These are phyloP conservation scores for Colletotrichum karsti DNA, from an alignment of 2,329 filamentous ascomycete genomes.

Conservation along the genomic window DNA sequence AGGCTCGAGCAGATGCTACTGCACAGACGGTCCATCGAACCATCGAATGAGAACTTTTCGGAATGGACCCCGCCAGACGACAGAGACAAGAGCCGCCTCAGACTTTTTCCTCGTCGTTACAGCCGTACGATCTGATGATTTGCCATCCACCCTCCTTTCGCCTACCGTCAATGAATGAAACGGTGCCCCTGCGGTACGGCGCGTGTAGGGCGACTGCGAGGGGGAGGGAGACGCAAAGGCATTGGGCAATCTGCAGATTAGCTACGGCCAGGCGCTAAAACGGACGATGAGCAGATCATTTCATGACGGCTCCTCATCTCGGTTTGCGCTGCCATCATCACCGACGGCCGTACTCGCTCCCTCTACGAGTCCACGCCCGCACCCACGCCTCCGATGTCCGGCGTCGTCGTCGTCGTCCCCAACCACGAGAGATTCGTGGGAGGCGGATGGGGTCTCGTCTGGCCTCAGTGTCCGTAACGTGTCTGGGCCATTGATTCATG, in stretches of 20 bases:
- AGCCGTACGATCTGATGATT: neutral
- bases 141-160: neutral
- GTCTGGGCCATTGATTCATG: neutral
- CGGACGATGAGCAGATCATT: slow-evolving; percentile 3
- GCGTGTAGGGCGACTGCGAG: neutral
- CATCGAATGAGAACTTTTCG: neutral
- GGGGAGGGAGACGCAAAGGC: neutral
- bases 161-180: neutral
- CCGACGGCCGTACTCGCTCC: neutral
- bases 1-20: neutral
- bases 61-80: neutral
- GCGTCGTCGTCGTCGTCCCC: neutral
- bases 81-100: neutral
- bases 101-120: neutral
- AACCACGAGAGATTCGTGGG: neutral
- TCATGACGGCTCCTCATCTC: slow-evolving; percentile 8
- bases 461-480: neutral
- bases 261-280: neutral
- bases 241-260: neutral
- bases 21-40: neutral
- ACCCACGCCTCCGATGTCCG: neutral
- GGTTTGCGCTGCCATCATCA: neutral
- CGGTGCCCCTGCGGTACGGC: neutral
- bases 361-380: neutral
- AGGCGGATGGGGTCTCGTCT: neutral